These are phyloP conservation scores for Serendipita vermifera DNA, from an alignment of 768 basidiomycete genomes.

Conservation along the genomic window DNA sequence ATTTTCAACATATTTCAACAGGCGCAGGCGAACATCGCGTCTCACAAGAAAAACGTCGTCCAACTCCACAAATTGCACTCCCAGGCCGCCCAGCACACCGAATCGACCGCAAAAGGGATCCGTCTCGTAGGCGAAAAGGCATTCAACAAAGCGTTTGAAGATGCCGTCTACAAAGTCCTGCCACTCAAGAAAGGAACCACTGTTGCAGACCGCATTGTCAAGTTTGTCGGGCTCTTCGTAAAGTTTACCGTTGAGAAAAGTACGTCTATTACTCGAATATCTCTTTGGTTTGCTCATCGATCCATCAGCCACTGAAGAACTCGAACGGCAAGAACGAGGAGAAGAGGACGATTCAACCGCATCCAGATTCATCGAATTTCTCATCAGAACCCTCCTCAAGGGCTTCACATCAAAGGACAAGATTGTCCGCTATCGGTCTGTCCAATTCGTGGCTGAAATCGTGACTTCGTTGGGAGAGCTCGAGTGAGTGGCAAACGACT, in stretches of 20 bases:
- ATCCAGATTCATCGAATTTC: constrained; percentile 51
- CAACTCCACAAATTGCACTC: constrained; percentile 67
- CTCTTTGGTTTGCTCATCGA: not conserved
- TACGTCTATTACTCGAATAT: constrained; percentile 19
- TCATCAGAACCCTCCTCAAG: constrained; percentile 58
- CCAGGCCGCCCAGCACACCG: constrained; percentile 43
- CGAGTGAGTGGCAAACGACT: constrained; percentile 43
- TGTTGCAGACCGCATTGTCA: constrained; percentile 63
- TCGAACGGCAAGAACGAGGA: constrained; percentile 25
- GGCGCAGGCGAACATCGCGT: constrained; percentile 55
- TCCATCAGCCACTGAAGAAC: constrained; percentile 26
- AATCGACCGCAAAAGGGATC: constrained; percentile 36
- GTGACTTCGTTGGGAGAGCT: constrained; percentile 69
- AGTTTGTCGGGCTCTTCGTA: constrained; percentile 70
- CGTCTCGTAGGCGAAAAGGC: constrained; percentile 62
- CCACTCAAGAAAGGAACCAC: constrained; percentile 67
- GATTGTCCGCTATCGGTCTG: constrained; percentile 63
- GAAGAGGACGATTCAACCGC: constrained; percentile 51
- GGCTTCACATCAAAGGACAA: constrained; percentile 85
- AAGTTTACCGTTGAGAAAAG: constrained; percentile 67
- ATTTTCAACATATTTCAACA: constrained; percentile 68
- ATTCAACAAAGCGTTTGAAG: constrained; percentile 55
- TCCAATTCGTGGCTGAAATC: constrained; percentile 67
- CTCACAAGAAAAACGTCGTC: constrained; percentile 83
- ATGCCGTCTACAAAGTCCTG: constrained; percentile 47